phyloP scores from a whole-genome alignment of 202 grass and related monocot species.

The Setaria italica region DNA sequence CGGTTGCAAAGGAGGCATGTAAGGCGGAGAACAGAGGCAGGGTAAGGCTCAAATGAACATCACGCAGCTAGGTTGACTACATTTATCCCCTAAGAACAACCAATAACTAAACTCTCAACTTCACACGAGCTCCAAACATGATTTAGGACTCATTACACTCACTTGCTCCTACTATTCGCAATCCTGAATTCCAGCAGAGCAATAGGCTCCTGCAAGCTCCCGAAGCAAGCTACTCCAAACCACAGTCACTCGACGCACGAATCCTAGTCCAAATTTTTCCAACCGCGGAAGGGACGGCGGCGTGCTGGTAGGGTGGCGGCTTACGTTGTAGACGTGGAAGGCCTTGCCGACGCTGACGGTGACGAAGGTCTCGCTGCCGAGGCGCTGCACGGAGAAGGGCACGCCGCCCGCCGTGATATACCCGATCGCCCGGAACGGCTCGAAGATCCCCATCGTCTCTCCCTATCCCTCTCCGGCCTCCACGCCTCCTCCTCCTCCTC shows the following conservation, averaged over 20 bases:
- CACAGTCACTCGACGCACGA: not conserved
- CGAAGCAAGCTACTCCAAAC: not conserved
- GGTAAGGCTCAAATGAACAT: not conserved
- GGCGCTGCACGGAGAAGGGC: constrained; percentile 92
- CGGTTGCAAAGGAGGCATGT: not conserved
- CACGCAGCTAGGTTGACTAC: constrained; percentile 1
- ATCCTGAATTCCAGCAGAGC: constrained; percentile 8
- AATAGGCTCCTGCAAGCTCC: constrained; percentile 24
- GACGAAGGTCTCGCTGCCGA: constrained; percentile 92
- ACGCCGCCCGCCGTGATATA: constrained; percentile 80
- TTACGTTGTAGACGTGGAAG: constrained; percentile 93
- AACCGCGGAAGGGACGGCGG: not conserved
- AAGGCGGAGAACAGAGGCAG: not conserved
- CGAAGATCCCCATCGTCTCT: constrained; percentile 83
- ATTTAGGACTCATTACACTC: not conserved
- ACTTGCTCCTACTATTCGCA: not conserved
- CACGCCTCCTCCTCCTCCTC: too few species aligned
- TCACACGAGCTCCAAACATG: not conserved
- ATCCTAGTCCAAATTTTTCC: not conserved
- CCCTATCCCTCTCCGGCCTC: too few species aligned
- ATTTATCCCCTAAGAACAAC: not conserved
- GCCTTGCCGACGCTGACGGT: constrained; percentile 91
- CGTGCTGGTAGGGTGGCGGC: not conserved
- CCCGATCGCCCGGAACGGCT: constrained; percentile 92
- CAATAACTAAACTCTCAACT: not conserved